phyloP scores from a whole-genome alignment of 1,284 basidiomycete genomes.

The Austroboletus rostrupii region DNA sequence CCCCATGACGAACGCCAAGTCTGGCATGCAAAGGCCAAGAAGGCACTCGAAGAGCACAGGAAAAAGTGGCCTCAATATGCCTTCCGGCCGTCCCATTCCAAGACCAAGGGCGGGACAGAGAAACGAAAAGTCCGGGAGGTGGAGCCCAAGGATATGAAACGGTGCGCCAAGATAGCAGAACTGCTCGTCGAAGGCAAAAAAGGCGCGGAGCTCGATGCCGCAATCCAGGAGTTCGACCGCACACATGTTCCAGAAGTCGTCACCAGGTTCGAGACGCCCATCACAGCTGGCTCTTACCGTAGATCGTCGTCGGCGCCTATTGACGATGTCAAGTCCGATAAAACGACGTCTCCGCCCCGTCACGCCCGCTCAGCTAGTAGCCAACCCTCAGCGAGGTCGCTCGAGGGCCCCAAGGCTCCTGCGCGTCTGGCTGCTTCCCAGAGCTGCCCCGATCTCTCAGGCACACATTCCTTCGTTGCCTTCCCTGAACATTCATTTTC shows the following conservation, averaged over 20 bases:
- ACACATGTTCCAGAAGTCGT: slow-evolving; percentile 60
- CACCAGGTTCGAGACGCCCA: slow-evolving; percentile 67
- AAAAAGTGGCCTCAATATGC: slow-evolving; percentile 67
- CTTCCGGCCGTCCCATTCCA: slow-evolving; percentile 59
- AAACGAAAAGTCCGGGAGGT: slow-evolving; percentile 65
- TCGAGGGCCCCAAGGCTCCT: slow-evolving; percentile 3
- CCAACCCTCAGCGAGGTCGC: slow-evolving; percentile 15
- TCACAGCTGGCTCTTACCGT: slow-evolving; percentile 58
- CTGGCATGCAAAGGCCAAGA: slow-evolving; percentile 66
- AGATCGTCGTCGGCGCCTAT: slow-evolving; percentile 48
- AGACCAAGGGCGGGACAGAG: slow-evolving; percentile 41
- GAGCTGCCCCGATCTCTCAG: slow-evolving; percentile 29
- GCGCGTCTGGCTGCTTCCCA: slow-evolving; percentile 16
- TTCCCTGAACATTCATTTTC: slow-evolving; percentile 30
- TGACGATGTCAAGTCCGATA: slow-evolving; percentile 16
- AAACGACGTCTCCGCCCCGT: slow-evolving; percentile 7
- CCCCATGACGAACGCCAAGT: slow-evolving; percentile 64
- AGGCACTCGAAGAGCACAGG: slow-evolving; percentile 63
- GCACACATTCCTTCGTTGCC: slow-evolving; percentile 24
- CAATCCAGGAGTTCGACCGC: slow-evolving; percentile 71
- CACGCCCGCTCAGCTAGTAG: slow-evolving; percentile 26
- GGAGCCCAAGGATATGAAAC: slow-evolving; percentile 64
- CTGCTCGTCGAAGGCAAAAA: slow-evolving; percentile 71
- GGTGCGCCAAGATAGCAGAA: slow-evolving; percentile 75
- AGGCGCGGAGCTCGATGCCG: slow-evolving; percentile 63